Conservation (phyloP, 2,329 filamentous ascomycete species). For the Diaporthe sp. region DNA sequence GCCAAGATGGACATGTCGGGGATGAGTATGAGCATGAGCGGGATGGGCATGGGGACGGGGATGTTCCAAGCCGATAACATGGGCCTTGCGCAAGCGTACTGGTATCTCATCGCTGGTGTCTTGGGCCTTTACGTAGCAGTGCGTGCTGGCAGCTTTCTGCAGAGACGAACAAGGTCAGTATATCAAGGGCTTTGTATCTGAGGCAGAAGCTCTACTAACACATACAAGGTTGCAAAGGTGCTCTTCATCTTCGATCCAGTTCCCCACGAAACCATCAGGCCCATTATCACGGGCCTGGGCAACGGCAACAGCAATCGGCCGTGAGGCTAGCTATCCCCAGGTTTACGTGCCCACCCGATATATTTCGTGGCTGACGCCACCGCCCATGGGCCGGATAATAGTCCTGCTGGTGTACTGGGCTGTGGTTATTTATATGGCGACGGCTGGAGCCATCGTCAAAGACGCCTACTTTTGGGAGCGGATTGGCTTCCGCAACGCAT, state of each 20-base stretch:
- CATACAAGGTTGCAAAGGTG: slow-evolving; percentile 57
- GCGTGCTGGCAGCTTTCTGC: slow-evolving; percentile 55
- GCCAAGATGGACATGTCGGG: slow-evolving; percentile 34
- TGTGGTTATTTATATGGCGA: slow-evolving; percentile 68
- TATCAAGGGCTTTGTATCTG: background rate
- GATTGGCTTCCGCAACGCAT: slow-evolving; percentile 75
- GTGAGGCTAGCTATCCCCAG: slow-evolving; percentile 68
- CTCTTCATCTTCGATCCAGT: slow-evolving; percentile 53
- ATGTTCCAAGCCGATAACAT: slow-evolving; percentile 59
- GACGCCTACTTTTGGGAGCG: slow-evolving; percentile 72
- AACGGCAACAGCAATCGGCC: slow-evolving; percentile 65
- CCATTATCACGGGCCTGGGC: slow-evolving; percentile 63
- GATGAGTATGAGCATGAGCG: slow-evolving; percentile 43
- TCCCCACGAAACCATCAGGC: slow-evolving; percentile 63
- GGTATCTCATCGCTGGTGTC: slow-evolving; percentile 66
- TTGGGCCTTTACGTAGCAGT: slow-evolving; percentile 53
- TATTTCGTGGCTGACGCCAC: slow-evolving; percentile 67
- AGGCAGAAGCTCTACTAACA: background rate
- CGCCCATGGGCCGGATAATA: slow-evolving; percentile 66
- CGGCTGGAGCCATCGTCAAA: slow-evolving; percentile 56
- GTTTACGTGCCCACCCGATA: slow-evolving; percentile 57
- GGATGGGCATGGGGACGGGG: slow-evolving; percentile 49
- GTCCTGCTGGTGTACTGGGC: slow-evolving; percentile 68
- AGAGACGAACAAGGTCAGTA: slow-evolving; percentile 54
- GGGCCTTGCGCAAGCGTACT: slow-evolving; percentile 64